Base-by-base conservation (phyloP, 1,139 yeast species). In the Geotrichum armillariae region DNA sequence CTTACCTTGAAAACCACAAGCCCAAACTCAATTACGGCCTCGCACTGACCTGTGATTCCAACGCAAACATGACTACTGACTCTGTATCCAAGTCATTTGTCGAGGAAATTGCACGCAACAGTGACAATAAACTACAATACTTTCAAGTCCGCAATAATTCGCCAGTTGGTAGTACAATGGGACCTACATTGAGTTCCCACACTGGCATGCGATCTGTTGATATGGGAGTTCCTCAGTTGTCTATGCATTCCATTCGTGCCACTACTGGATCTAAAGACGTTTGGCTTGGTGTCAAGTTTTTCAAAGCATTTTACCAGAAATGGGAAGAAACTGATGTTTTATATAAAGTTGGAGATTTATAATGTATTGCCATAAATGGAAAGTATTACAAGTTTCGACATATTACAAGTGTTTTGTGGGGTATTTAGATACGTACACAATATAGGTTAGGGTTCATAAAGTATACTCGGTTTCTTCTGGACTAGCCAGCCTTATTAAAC, bases 161-260 rank as follows among this genome's bases (percentile, higher is more conserved):
- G 1, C 91, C 96, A 14, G 89, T 97, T 66, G 98, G 98, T 1
- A 89, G 96, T 5, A 91, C 98, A 2, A 90, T 91, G 62, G 98
- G 98, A 1, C 98, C 98, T 20, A 83, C 86, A 67, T 73, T 91
- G 50, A 82, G 96, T 41, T 83, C 95, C 2, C 85, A 86, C 61
- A 79, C 91, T 49, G 98, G 98, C 48, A 78, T 91, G 53, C 78
- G 95, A 64, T 87, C 96, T 3, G 73, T 90, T 56, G 99, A 91
- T 65, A 70, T 91, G 54, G 99, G 99, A 52, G 88, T 89, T 63
- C 94, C 96, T 2, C 95, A 90, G 66, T 74, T 91, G 61, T 85
- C 95, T 49, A 91, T 91, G 99, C 99, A 91, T 67, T 85, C 95
- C 2, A 86, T 90, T 55, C 81, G 98, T 65, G 98, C 94, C 65